Percentiles rank a stretch among this genome's conserved stretches.
These are phyloP conservation scores for Talaromyces amestolkiae DNA, from an alignment of 2,329 filamentous ascomycete species.

Conservation along the genomic window DNA sequence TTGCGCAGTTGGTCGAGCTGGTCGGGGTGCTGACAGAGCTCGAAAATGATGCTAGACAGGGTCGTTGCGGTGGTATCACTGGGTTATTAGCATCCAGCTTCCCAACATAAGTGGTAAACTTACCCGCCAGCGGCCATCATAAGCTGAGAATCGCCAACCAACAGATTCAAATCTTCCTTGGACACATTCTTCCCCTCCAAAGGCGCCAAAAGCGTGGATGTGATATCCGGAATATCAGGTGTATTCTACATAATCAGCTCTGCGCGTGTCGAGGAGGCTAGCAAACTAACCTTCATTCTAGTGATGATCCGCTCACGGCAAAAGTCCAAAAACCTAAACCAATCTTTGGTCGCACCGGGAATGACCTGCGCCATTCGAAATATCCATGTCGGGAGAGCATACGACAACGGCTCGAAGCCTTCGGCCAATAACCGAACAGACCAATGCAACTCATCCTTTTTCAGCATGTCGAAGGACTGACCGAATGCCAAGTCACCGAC, in stretches of 20 bases:
- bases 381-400: conserved; percentile 33
- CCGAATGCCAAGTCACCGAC: conserved; percentile 49
- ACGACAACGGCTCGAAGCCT: conserved; percentile 26
- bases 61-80: conserved; percentile 46
- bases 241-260: conserved; percentile 10
- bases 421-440: conserved; percentile 39
- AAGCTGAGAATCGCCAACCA: conserved; percentile 31
- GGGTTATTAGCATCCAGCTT: conserved; percentile 17
- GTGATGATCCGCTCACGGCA: conserved; percentile 33
- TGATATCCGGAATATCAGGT: conserved; percentile 27
- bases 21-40: conserved; percentile 32
- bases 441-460: conserved; percentile 18
- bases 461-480: conserved; percentile 27
- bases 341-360: conserved; percentile 33
- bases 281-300: conserved; percentile 27
- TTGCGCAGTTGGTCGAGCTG: conserved; percentile 31
- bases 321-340: conserved; percentile 37
- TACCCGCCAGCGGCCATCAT: conserved; percentile 31
- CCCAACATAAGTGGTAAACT: conserved; percentile 16
- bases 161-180: conserved; percentile 24
- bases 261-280: background rate
- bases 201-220: conserved; percentile 27
- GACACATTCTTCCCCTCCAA: conserved; percentile 21
- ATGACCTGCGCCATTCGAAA: conserved; percentile 32
- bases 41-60: conserved; percentile 43